These are phyloP conservation scores for Juncus inflexus DNA, from an alignment of 176 grass and related monocot species.

Conservation along the genomic window DNA sequence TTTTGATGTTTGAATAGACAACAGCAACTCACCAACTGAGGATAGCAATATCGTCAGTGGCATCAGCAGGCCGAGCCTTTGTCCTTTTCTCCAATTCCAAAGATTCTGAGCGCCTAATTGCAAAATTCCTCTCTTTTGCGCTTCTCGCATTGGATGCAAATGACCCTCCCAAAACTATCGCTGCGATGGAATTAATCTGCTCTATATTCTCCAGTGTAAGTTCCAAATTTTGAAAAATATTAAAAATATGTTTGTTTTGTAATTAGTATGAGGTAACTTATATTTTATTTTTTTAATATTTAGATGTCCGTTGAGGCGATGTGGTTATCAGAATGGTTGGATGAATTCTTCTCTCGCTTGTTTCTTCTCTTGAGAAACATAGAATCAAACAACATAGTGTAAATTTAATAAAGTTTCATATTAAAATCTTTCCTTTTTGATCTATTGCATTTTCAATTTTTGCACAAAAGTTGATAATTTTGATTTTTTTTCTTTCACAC, in stretches of 20 bases:
- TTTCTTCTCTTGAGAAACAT: slow-evolving; percentile 83
- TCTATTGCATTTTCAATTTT: too few relatives aligned
- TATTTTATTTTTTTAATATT: slow-evolving; percentile 17
- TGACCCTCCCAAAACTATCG: slow-evolving; percentile 91
- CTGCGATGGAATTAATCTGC: slow-evolving; percentile 86
- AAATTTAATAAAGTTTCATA: slow-evolving; percentile 18
- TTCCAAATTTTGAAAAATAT: background rate
- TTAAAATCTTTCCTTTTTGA: too few relatives aligned
- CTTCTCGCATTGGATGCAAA: slow-evolving; percentile 97
- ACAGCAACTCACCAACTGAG: slow-evolving; percentile 94
- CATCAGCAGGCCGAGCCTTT: slow-evolving; percentile 74
- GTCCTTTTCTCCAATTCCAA: slow-evolving; percentile 53
- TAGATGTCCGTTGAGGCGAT: slow-evolving; percentile 63
- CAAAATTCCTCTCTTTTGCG: slow-evolving; percentile 75
- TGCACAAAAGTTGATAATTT: too few relatives aligned
- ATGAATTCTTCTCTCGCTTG: slow-evolving; percentile 80
- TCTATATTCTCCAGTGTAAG: slow-evolving; percentile 95
- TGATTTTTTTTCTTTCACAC: too few relatives aligned
- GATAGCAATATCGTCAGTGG: slow-evolving; percentile 78
- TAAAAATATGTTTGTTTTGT: too few relatives aligned
- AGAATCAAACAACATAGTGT: slow-evolving; percentile 82
- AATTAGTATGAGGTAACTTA: too few relatives aligned
- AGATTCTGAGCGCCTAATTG: slow-evolving; percentile 50
- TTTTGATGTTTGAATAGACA: slow-evolving; percentile 45
- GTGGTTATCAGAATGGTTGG: slow-evolving; percentile 67